Evolutionary conservation across 2,329 filamentous ascomycete genomes (phyloP).

Genomic region (Sporothrix pseudoabietina): DNA sequence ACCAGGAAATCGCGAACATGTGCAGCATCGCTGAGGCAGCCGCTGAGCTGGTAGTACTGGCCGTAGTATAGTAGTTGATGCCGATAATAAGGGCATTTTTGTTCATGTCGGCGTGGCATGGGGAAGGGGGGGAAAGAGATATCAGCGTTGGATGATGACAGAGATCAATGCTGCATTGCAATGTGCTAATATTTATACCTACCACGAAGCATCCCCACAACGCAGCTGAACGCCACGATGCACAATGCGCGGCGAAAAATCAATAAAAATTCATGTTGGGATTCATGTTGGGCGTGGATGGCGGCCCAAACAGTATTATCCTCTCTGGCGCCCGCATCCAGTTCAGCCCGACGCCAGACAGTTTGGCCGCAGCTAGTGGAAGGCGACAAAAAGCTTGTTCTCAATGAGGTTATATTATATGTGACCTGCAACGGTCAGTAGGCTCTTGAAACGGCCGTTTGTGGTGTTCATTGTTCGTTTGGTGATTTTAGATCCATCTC

Average conservation of each 20-base stretch:
- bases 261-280: no score
- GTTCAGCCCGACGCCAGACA: not conserved
- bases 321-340: not conserved
- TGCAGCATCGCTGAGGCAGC: constrained; percentile 51
- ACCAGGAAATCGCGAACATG: constrained; percentile 45
- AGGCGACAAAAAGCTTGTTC: not conserved
- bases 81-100: constrained; percentile 48
- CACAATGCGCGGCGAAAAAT: not conserved
- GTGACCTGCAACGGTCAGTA: no score
- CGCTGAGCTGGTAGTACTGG: constrained; percentile 58
- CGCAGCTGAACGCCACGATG: not conserved
- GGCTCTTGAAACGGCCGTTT: no score
- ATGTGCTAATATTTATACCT: no score
- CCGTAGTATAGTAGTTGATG: constrained; percentile 65
- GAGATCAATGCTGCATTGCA: no score
- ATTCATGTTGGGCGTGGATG: not conserved
- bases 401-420: not conserved
- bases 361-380: not conserved
- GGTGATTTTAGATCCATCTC: not conserved
- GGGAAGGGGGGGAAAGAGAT: not conserved
- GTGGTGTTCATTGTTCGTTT: no score
- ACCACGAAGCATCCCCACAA: no score
- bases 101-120: no score
- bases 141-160: no score
- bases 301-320: not conserved